These are phyloP conservation scores for Aspergillus fructus DNA, from an alignment of 2,329 filamentous ascomycete genomes.

Conservation along the genomic window DNA sequence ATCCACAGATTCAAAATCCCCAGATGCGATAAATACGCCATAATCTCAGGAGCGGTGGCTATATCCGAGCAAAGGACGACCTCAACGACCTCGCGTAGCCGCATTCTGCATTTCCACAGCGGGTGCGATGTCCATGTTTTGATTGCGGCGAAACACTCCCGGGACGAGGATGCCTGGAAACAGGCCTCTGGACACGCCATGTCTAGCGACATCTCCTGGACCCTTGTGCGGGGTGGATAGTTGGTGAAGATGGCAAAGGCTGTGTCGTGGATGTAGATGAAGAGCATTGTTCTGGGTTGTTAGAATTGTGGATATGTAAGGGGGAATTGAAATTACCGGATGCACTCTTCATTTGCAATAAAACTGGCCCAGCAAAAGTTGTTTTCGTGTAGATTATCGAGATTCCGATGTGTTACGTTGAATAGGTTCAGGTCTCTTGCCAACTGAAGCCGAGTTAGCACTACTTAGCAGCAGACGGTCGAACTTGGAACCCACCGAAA, in stretches of 20 bases:
- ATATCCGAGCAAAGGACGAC: not conserved
- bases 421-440: not conserved
- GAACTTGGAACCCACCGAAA: not conserved
- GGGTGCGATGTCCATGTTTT: not conserved
- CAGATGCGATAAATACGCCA: not conserved
- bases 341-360: not conserved
- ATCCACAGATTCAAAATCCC: not conserved
- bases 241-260: not conserved
- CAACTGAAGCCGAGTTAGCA: not conserved
- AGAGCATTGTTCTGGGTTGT: not conserved
- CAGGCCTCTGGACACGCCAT: not conserved
- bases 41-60: not conserved
- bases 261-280: not conserved
- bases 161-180: not conserved
- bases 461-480: too few relatives aligned
- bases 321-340: not conserved
- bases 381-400: not conserved
- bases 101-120: not conserved
- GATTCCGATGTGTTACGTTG: not conserved
- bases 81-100: not conserved
- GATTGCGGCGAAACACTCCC: not conserved
- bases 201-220: not conserved
- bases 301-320: too few relatives aligned
- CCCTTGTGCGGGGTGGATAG: not conserved
- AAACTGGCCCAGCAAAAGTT: not conserved